Evolutionary conservation across 129 eudicot genomes (phyloP).

Genomic region (Scalesia atractyloides): DNA sequence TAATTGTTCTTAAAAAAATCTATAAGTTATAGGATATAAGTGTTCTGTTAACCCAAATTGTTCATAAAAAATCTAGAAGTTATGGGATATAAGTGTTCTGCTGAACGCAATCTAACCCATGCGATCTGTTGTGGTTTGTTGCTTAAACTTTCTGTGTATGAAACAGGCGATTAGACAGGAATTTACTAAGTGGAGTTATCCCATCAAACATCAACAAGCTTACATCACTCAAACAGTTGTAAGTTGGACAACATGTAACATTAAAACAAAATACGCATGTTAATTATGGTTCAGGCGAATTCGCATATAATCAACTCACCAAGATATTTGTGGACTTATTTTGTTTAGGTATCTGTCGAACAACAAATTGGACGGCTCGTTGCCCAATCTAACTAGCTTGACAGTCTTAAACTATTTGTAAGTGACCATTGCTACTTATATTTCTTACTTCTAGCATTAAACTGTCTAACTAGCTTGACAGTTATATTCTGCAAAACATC

Average conservation of each 20-base stretch:
- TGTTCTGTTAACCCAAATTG: too few species aligned
- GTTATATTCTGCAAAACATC: background rate
- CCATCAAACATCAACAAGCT: constrained; percentile 75
- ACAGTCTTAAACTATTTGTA: constrained; percentile 61
- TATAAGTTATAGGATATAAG: too few species aligned
- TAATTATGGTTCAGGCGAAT: background rate
- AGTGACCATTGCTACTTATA: constrained; percentile 25
- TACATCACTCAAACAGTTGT: constrained; percentile 58
- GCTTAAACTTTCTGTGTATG: too few species aligned
- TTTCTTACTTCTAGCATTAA: background rate
- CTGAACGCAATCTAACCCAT: background rate
- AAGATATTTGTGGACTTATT: constrained; percentile 6
- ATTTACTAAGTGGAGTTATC: constrained; percentile 57
- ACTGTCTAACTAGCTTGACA: too few species aligned
- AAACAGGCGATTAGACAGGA: constrained; percentile 75
- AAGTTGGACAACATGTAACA: constrained; percentile 38
- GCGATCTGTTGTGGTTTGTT: too few species aligned
- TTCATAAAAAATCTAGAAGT: too few species aligned
- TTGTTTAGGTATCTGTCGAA: constrained; percentile 63
- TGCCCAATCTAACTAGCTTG: constrained; percentile 81
- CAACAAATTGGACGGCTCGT: constrained; percentile 61
- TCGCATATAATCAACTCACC: constrained; percentile 7
- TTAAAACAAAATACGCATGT: background rate
- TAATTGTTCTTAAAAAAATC: background rate
- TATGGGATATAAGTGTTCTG: too few species aligned